Conservation (phyloP, 1,139 yeast genomes). For the Pneumocystis oryctolagi region DNA sequence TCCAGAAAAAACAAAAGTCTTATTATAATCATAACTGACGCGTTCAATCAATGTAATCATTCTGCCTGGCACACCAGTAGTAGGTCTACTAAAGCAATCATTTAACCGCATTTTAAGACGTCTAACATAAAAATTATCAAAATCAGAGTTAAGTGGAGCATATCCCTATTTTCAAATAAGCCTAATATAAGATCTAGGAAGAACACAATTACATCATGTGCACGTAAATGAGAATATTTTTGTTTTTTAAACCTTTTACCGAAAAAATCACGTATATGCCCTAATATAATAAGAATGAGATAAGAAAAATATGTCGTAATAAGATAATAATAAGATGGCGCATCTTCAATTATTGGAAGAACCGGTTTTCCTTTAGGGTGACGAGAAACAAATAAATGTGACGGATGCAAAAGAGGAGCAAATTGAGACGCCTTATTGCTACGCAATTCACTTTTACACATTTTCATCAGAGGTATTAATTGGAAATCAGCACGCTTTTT, state of each 20-base stretch:
- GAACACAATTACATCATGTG: slow-evolving; percentile 32
- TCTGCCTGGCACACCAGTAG: slow-evolving; percentile 95
- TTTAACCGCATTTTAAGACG: slow-evolving; percentile 80
- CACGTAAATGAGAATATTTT: slow-evolving; percentile 51
- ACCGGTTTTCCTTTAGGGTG: slow-evolving; percentile 20
- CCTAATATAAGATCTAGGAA: slow-evolving; percentile 2
- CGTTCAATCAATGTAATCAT: slow-evolving; percentile 69
- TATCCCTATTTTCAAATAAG: slow-evolving; percentile 36
- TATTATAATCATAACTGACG: slow-evolving; percentile 44
- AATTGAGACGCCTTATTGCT: slow-evolving; percentile 5
- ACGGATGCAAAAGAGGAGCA: slow-evolving; percentile 15
- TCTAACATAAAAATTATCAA: slow-evolving; percentile 85
- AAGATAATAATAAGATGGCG: slow-evolving; percentile 71
- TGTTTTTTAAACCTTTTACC: slow-evolving; percentile 60
- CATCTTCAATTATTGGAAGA: slow-evolving; percentile 33
- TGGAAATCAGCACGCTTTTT: not conserved
- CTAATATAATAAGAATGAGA: slow-evolving; percentile 66
- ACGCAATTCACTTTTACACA: not conserved
- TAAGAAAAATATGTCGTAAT: slow-evolving; percentile 74
- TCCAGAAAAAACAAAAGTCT: slow-evolving; percentile 56
- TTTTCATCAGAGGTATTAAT: not conserved
- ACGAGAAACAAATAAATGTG: slow-evolving; percentile 13
- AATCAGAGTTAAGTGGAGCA: slow-evolving; percentile 91
- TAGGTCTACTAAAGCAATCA: slow-evolving; percentile 90
- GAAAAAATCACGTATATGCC: slow-evolving; percentile 78